phyloP scores from a whole-genome alignment of 2,329 filamentous ascomycete genomes.

The Tolypocladium guangdongense region DNA sequence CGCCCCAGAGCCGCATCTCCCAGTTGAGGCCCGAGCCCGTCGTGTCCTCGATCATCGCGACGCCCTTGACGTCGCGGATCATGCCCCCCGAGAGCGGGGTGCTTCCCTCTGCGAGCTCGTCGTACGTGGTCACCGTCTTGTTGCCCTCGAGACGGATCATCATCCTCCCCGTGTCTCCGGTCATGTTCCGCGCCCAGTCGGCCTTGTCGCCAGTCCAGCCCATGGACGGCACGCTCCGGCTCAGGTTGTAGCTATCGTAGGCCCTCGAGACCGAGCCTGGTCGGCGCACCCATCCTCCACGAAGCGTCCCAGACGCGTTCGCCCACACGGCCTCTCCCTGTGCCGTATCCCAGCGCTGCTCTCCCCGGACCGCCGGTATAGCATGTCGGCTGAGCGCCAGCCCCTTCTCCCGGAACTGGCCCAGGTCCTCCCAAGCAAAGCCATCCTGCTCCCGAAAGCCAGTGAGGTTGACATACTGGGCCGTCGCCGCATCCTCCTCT shows the following conservation, averaged over 20 bases:
- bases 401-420: conserved; percentile 53
- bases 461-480: conserved; percentile 56
- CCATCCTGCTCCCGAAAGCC: conserved; percentile 65
- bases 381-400: conserved; percentile 48
- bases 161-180: conserved; percentile 58
- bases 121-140: conserved; percentile 33
- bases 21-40: conserved; percentile 57
- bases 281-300: conserved; percentile 62
- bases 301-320: conserved; percentile 67
- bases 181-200: conserved; percentile 72
- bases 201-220: conserved; percentile 49
- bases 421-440: conserved; percentile 68
- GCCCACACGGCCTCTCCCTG: conserved; percentile 49
- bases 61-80: conserved; percentile 58
- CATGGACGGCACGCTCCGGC: conserved; percentile 50
- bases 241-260: conserved; percentile 49
- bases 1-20: conserved; percentile 70
- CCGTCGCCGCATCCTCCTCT: conserved; percentile 12
- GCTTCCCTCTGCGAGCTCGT: conserved; percentile 23
- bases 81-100: conserved; percentile 34
- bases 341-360: conserved; percentile 28
- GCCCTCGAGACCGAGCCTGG: conserved; percentile 34
- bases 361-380: conserved; percentile 28
- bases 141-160: conserved; percentile 54
- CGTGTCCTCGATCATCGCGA: conserved; percentile 62